Conservation (phyloP, 202 grass and related monocot genomes). For the Zoysia matrella region DNA sequence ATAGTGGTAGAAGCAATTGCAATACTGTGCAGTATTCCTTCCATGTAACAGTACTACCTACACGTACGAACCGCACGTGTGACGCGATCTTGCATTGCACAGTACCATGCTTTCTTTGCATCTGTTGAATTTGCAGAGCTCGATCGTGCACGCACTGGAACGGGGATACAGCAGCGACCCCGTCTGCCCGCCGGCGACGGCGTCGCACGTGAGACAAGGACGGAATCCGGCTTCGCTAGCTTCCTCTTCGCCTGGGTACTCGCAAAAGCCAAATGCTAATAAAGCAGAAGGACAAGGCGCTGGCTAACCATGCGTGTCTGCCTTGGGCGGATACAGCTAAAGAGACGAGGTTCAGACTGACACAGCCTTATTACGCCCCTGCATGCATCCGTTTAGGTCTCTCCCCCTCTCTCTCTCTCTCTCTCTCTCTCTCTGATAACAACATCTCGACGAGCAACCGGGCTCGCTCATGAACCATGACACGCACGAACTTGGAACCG, state of each 20-base stretch:
- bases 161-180: background rate
- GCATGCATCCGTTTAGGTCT: background rate
- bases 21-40: too few species aligned
- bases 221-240: slow-evolving; percentile 34
- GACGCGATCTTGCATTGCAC: too few species aligned
- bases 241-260: slow-evolving; percentile 39
- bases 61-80: too few species aligned
- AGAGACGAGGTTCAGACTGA: slow-evolving; percentile 5
- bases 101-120: background rate
- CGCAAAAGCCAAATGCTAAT: slow-evolving; percentile 43
- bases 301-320: slow-evolving; percentile 6
- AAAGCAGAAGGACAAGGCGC: background rate
- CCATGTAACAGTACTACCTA: too few species aligned
- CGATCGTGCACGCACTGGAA: background rate
- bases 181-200: background rate
- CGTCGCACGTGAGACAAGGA: slow-evolving; percentile 60
- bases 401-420: too few species aligned
- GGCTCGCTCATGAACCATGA: slow-evolving; percentile 44
- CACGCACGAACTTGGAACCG: background rate
- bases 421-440: background rate
- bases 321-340: slow-evolving; percentile 37
- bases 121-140: background rate
- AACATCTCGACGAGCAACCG: slow-evolving; percentile 3
- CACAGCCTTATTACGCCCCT: slow-evolving; percentile 44
- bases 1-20: too few species aligned